Evolutionary conservation across 139 green algal genomes (phyloP), one percentile per base, ranked within the genome.

Genomic region (Haematococcus lacustris): DNA sequence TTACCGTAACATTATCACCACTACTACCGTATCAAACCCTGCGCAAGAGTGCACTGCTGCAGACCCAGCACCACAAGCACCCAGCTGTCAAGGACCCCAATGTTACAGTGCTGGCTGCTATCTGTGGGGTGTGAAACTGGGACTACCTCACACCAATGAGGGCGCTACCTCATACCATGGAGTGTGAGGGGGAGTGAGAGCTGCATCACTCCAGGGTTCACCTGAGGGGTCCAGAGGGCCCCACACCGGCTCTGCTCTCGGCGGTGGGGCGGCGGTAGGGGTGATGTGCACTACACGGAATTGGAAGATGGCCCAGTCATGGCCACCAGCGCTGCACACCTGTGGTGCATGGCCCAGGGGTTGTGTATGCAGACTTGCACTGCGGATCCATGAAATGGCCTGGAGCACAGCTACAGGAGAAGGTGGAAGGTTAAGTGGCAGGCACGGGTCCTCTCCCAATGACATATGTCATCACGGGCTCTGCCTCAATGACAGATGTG

Each of bases 231-330:
- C 83, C 59, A 88, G 71, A 3, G 83, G 57, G 0, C 80, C 83
- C 83, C 83, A 88, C 59, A 88, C 83, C 68, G 73, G 77, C 67
- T 85, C 61, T 6, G 74, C 38, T n/a, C 32, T 39, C 3, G 64
- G 33, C 0, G 70, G 38, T 3, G 51, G 71, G 30, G 70, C 61
- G 6, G 70, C 66, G 64, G 67, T 57, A 23, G 38, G 57, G 26
- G 66, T 38, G 28, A 77, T 73, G 34, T 63, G 65, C 37, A 76
- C 77, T 38, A 80, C 70, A 30, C 38, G 63, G 73, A 91, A 91
- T 70, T 91, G 86, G 71, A 91, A 91, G 72, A 91, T 75, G 9
- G 64, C 80, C 74, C 86, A 85, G 70, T 91, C 86, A 51, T 86
- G 80, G 39, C 84, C 86, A 25, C 86, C 86, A 13, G 73, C 71